Base-by-base conservation (phyloP, 352 stramenopile genomes). In the Thraustotheca clavata region DNA sequence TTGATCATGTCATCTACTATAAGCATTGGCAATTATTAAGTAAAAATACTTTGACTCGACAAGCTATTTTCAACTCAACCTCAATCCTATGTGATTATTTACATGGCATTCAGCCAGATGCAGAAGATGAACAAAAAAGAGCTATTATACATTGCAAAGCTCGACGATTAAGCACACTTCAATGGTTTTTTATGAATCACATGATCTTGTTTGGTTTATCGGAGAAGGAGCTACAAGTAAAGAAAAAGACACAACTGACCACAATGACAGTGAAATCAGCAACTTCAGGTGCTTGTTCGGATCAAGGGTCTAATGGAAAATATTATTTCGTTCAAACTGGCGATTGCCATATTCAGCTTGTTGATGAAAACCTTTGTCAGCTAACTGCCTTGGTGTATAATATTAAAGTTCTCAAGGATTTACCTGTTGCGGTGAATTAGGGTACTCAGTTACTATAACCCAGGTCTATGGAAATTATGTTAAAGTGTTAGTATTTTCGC, bases 121-220 rank as follows among this genome's bases (percentile, higher is more conserved):
- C 24, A 3, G 26, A 54, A 2, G 8, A 55, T 9, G 31, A 54
- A 3, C 11, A 50, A 16, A 0, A 24, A 20, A 31, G 16, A 22
- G 39, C n/a, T 11, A 33, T 65, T 3, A 40, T 65, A 8, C 16
- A 50, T 20, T 54, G 35, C 39, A 50, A 54, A 18, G 57, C 57
- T 5, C 36, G 57, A 9, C 57, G 57, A 3, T 27, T 54, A 14
- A 47, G 57, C 29, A 65, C 57, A 32, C 22, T 65, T 3, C 57
- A 65, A 34, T 65, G 57, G 57, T 65, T 54, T 20, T 65, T 65
- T 38, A 55, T 65, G 22, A 50, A 33, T 24, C 57, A 65, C 38
- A 34, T 65, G 38, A 14, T 34, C 11, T 43, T 43, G 29, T 65
- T 65, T 55, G 57, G 33, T 8, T 22, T 65, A 16, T 46, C 57